A percentile compares a stretch with the other conserved stretches of the same genome.
phyloP scores from a whole-genome alignment of 2,329 filamentous ascomycete genomes.

The Aspergillus felis region DNA sequence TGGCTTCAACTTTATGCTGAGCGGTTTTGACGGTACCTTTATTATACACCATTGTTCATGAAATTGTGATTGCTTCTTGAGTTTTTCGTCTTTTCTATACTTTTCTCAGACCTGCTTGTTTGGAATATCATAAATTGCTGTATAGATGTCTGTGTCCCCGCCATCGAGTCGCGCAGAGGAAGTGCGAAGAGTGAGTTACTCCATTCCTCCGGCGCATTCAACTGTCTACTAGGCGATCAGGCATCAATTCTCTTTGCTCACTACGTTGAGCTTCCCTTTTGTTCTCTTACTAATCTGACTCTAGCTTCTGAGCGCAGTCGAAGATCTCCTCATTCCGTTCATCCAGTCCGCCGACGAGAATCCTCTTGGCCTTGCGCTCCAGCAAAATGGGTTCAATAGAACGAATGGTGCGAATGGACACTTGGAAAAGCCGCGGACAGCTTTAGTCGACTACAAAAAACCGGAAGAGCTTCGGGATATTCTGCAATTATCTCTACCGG shows the following conservation, averaged over 20 bases:
- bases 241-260: background rate
- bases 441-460: conserved; percentile 60
- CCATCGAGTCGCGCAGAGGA: conserved; percentile 35
- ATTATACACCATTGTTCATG: conserved; percentile 9
- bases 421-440: conserved; percentile 54
- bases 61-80: conserved; percentile 1
- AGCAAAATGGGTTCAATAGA: conserved; percentile 20
- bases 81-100: background rate
- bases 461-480: conserved; percentile 59
- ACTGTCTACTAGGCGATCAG: background rate
- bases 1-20: background rate
- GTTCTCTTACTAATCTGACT: background rate
- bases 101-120: background rate
- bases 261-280: background rate
- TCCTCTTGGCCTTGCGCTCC: conserved; percentile 7
- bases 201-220: conserved; percentile 1
- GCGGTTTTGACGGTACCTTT: background rate
- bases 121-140: background rate
- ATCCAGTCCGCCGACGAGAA: conserved; percentile 41
- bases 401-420: conserved; percentile 56
- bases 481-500: conserved; percentile 50
- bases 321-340: conserved; percentile 44
- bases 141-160: conserved; percentile 22
- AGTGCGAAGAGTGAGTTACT: conserved; percentile 38
- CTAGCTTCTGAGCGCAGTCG: conserved; percentile 38